Evolutionary conservation across 2,329 filamentous ascomycete species (phyloP).

Genomic region (Esteya vermicola): DNA sequence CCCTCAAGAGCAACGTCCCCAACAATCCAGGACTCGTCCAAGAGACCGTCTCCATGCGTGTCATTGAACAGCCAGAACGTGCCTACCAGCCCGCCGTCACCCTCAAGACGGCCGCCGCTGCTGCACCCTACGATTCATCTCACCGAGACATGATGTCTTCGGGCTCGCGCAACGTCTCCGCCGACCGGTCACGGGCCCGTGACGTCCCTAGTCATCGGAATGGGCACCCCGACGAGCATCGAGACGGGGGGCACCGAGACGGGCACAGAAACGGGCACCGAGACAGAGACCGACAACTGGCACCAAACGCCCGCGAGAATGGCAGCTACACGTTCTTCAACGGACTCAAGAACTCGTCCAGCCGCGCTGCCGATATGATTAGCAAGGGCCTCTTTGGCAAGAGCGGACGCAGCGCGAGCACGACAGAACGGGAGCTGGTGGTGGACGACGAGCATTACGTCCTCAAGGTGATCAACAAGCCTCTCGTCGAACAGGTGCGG

Average conservation of each 20-base stretch:
- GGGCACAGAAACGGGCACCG: conserved; percentile 27
- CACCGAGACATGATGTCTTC: conserved; percentile 56
- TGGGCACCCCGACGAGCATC: conserved; percentile 5
- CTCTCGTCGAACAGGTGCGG: conserved; percentile 79
- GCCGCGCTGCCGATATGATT: conserved; percentile 65
- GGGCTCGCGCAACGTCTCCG: conserved; percentile 53
- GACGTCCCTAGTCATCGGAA: conserved; percentile 29
- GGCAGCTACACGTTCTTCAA: conserved; percentile 53
- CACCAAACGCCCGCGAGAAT: conserved; percentile 44
- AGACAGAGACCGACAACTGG: conserved; percentile 24
- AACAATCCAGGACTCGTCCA: too few relatives aligned
- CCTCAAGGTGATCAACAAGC: conserved; percentile 72
- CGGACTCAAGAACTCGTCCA: conserved; percentile 58
- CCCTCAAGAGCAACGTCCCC: too few relatives aligned
- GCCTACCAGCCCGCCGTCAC: conserved; percentile 19
- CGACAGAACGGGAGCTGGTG: conserved; percentile 47
- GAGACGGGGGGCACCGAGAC: too few relatives aligned
- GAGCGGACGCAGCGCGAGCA: conserved; percentile 55
- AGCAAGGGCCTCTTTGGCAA: conserved; percentile 77
- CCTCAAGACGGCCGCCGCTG: conserved; percentile 50
- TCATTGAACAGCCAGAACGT: conserved; percentile 21
- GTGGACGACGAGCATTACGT: conserved; percentile 75
- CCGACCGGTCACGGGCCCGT: conserved; percentile 44
- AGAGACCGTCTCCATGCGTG: conserved; percentile 5
- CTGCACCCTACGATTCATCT: conserved; percentile 48